phyloP scores from a whole-genome alignment of 441 rosid genomes.

The Jatropha multifida region DNA sequence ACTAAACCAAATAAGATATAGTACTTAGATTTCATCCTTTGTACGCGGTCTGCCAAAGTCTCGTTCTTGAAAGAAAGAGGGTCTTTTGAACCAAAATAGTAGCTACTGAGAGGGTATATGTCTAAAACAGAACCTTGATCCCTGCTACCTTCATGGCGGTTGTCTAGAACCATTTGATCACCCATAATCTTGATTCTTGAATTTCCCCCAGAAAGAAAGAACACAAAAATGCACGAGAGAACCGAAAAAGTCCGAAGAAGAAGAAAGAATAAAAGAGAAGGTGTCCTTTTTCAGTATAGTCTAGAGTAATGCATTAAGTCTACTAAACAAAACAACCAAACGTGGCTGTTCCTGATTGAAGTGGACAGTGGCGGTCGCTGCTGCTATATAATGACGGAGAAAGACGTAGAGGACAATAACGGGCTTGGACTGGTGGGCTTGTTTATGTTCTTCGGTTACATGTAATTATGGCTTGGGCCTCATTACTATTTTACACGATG shows the following conservation, averaged over 20 bases:
- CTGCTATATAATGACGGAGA: too few relatives aligned
- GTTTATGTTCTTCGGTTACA: too few relatives aligned
- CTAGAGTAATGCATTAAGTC: too few relatives aligned
- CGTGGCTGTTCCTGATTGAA: too few relatives aligned
- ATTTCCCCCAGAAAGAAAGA: neutral
- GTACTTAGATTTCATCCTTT: constrained; percentile 71
- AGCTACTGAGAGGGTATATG: constrained; percentile 66
- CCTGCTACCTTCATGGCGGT: neutral
- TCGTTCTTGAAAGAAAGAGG: constrained; percentile 60
- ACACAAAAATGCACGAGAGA: neutral
- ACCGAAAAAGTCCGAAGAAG: neutral
- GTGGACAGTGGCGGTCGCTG: too few relatives aligned
- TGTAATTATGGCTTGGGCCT: too few relatives aligned
- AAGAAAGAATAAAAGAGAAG: neutral
- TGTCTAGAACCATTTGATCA: constrained; percentile 6
- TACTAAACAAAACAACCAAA: too few relatives aligned
- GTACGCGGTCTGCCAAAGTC: constrained; percentile 52
- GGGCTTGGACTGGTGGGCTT: too few relatives aligned
- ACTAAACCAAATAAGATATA: constrained; percentile 1
- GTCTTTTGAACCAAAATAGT: constrained; percentile 79
- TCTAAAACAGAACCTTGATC: constrained; percentile 33
- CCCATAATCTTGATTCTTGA: constrained; percentile 13
- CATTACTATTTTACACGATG: neutral
- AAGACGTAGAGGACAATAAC: too few relatives aligned
- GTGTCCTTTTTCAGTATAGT: neutral